These are phyloP conservation scores for Arabidopsis suecica DNA, from an alignment of 345 rosid species.

Conservation along the genomic window DNA sequence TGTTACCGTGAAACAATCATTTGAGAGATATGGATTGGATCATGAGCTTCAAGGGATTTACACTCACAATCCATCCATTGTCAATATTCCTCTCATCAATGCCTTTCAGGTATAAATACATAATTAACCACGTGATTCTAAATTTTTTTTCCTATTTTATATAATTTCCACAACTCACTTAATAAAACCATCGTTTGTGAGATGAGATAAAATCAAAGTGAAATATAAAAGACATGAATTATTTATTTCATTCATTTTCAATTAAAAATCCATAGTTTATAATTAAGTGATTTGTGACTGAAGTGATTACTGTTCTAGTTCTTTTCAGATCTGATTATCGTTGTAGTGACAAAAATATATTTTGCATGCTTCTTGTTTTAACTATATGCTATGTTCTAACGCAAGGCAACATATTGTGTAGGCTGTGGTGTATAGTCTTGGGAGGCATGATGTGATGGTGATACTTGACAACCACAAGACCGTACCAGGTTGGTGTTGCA, in stretches of 20 bases:
- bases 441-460: conserved; percentile 70
- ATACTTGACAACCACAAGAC: conserved; percentile 86
- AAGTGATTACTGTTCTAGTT: neutral
- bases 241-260: neutral
- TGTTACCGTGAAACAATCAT: conserved; percentile 64
- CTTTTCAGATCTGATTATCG: neutral
- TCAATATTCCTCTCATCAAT: conserved; percentile 68
- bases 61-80: conserved; percentile 73
- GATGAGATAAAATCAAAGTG: neutral
- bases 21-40: conserved; percentile 62
- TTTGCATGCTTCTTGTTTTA: neutral
- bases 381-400: neutral
- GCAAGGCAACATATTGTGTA: conserved; percentile 32
- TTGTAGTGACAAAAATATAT: neutral
- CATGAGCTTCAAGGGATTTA: conserved; percentile 68
- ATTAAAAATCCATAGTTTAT: neutral
- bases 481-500: conserved; percentile 94
- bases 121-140: neutral
- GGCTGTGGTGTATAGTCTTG: conserved; percentile 78
- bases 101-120: conserved; percentile 62
- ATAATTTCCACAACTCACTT: neutral
- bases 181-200: neutral
- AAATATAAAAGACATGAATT: neutral
- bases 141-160: neutral
- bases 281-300: neutral